Evolutionary conservation across 2,329 filamentous ascomycete species (phyloP).

Genomic region (Helotiales sp.): DNA sequence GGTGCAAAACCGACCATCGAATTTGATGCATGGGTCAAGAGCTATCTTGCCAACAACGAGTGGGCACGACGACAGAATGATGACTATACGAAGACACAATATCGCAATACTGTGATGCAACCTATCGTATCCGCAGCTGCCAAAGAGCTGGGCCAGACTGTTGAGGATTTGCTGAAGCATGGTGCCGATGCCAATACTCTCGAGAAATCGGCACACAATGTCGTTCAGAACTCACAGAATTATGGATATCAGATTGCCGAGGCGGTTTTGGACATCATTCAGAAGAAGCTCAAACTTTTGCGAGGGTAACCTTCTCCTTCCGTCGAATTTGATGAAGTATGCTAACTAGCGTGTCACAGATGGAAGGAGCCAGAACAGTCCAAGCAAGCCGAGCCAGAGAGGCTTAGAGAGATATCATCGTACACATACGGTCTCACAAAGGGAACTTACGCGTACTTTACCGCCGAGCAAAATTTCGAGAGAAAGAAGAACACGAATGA

Average conservation of each 20-base stretch:
- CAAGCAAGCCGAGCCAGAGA: constrained; percentile 22
- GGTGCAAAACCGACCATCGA: constrained; percentile 62
- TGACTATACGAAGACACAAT: constrained; percentile 51
- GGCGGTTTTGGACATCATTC: constrained; percentile 62
- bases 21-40: constrained; percentile 65
- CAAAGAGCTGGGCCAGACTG: constrained; percentile 48
- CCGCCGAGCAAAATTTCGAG: constrained; percentile 21
- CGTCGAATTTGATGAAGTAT: background rate
- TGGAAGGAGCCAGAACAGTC: constrained; percentile 17
- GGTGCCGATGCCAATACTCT: constrained; percentile 68
- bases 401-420: constrained; percentile 42
- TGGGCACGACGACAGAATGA: constrained; percentile 38
- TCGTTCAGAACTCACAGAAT: constrained; percentile 35
- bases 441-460: constrained; percentile 58
- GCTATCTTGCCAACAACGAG: constrained; percentile 45
- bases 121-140: constrained; percentile 64
- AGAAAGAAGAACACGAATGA: constrained; percentile 24
- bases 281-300: constrained; percentile 50
- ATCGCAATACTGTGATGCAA: constrained; percentile 53
- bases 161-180: constrained; percentile 53
- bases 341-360: background rate
- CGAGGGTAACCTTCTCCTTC: constrained; percentile 22
- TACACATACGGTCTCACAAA: constrained; percentile 52
- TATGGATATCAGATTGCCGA: constrained; percentile 39
- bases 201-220: constrained; percentile 39